phyloP scores from a whole-genome alignment of 345 rosid genomes.

The Angophora floribunda region DNA sequence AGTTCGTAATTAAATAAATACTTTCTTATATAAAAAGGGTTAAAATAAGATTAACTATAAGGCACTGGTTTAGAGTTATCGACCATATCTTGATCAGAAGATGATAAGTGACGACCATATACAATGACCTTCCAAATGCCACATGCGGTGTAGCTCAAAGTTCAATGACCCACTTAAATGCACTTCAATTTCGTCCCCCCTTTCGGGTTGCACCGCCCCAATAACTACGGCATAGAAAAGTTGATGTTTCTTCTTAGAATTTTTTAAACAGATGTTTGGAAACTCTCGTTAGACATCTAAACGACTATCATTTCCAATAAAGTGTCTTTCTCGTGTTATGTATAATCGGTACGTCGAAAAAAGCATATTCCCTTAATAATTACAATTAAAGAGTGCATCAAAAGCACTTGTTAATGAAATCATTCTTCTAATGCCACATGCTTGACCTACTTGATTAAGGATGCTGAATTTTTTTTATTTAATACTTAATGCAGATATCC shows the following conservation, averaged over 20 bases:
- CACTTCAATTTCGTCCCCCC: neutral
- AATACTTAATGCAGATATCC: too few relatives aligned
- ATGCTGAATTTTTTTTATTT: too few relatives aligned
- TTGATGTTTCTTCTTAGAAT: neutral
- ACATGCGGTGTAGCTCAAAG: neutral
- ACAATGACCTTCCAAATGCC: neutral
- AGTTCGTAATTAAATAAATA: too few relatives aligned
- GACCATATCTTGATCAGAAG: neutral
- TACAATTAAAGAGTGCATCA: too few relatives aligned
- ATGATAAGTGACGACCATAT: neutral
- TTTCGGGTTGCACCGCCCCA: neutral
- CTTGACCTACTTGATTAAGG: too few relatives aligned
- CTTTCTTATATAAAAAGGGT: too few relatives aligned
- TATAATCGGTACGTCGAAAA: neutral
- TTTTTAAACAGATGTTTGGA: neutral
- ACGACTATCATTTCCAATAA: neutral
- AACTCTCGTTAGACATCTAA: neutral
- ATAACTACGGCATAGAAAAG: neutral
- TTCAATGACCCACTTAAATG: neutral
- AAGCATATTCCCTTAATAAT: neutral
- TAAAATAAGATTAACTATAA: neutral
- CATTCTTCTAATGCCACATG: neutral
- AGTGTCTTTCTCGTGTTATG: neutral
- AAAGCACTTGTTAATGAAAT: neutral
- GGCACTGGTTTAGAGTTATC: neutral